Evolutionary conservation across 805 yeast species (phyloP).

Genomic region (Ogataea corticis): DNA sequence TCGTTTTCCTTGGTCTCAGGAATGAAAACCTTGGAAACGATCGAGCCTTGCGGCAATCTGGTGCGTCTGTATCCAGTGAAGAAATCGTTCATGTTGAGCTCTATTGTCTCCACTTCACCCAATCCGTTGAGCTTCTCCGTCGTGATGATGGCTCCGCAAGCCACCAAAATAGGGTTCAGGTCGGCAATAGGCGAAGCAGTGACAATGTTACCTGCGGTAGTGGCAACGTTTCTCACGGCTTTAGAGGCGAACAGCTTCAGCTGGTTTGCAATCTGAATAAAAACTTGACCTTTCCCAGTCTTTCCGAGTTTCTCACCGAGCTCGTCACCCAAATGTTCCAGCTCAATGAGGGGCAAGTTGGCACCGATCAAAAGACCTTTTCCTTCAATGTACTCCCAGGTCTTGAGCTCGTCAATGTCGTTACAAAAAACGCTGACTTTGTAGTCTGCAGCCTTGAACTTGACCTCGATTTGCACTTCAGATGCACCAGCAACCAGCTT

Average conservation of each 20-base stretch:
- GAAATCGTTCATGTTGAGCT: slow-evolving; percentile 40
- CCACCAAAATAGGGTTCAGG: slow-evolving; percentile 46
- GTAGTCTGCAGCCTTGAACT: slow-evolving; percentile 43
- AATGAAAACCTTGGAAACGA: slow-evolving; percentile 39
- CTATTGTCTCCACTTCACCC: slow-evolving; percentile 26
- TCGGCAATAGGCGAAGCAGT: slow-evolving; percentile 53
- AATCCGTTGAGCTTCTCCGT: slow-evolving; percentile 33
- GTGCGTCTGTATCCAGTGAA: slow-evolving; percentile 46
- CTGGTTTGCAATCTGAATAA: slow-evolving; percentile 39
- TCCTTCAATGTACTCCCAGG: slow-evolving; percentile 38
- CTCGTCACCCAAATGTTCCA: slow-evolving; percentile 39
- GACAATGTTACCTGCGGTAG: slow-evolving; percentile 50
- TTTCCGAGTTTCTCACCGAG: slow-evolving; percentile 26
- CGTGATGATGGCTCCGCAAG: slow-evolving; percentile 41
- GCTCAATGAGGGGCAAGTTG: slow-evolving; percentile 40
- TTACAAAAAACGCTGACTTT: slow-evolving; percentile 41
- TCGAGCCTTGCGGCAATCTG: slow-evolving; percentile 35
- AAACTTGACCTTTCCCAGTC: slow-evolving; percentile 36
- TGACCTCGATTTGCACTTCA: slow-evolving; percentile 48
- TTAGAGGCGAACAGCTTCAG: slow-evolving; percentile 49
- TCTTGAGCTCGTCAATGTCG: slow-evolving; percentile 42
- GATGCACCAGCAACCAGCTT: slow-evolving; percentile 50
- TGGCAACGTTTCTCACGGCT: slow-evolving; percentile 50
- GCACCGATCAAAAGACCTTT: slow-evolving; percentile 45
- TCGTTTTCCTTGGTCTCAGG: slow-evolving; percentile 41